Evolutionary conservation across 371 early-diverging fungal species (phyloP).

Genomic region (Apophysomyces sp.): DNA sequence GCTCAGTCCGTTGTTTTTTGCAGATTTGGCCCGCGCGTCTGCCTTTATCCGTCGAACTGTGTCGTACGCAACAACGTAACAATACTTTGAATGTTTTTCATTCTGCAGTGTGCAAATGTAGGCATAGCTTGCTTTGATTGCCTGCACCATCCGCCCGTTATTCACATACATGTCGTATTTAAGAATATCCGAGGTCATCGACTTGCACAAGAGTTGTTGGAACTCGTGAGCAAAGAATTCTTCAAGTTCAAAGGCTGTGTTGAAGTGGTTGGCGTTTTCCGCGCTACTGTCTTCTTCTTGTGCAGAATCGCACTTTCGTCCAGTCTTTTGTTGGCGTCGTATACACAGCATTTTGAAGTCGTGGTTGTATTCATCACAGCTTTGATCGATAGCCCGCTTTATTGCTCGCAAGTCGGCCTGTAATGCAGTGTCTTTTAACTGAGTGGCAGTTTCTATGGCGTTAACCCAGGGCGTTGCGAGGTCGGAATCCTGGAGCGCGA

Average conservation of each 20-base stretch:
- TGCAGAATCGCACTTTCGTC: conserved; percentile 25
- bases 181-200: conserved; percentile 1
- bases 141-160: conserved; percentile 6
- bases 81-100: conserved; percentile 17
- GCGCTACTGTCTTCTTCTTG: background rate
- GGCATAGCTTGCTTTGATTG: conserved; percentile 26
- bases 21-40: conserved; percentile 12
- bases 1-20: conserved; percentile 10
- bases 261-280: conserved; percentile 16
- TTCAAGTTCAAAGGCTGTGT: conserved; percentile 31
- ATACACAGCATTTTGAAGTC: conserved; percentile 11
- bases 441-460: conserved; percentile 13
- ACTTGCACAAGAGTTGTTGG: background rate
- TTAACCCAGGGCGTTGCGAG: conserved; percentile 26
- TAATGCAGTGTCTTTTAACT: conserved; percentile 12
- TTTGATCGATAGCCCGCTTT: conserved; percentile 3
- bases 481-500: conserved; percentile 23
- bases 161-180: conserved; percentile 12
- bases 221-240: conserved; percentile 30
- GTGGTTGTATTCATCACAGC: conserved; percentile 8
- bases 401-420: conserved; percentile 23
- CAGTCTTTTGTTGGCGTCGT: conserved; percentile 10
- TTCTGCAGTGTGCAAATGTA: conserved; percentile 14
- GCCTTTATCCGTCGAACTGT: conserved; percentile 23
- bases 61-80: conserved; percentile 28